Evolutionary conservation across 176 grass and related monocot species (phyloP).

Genomic region (Oropetium thomaeum): DNA sequence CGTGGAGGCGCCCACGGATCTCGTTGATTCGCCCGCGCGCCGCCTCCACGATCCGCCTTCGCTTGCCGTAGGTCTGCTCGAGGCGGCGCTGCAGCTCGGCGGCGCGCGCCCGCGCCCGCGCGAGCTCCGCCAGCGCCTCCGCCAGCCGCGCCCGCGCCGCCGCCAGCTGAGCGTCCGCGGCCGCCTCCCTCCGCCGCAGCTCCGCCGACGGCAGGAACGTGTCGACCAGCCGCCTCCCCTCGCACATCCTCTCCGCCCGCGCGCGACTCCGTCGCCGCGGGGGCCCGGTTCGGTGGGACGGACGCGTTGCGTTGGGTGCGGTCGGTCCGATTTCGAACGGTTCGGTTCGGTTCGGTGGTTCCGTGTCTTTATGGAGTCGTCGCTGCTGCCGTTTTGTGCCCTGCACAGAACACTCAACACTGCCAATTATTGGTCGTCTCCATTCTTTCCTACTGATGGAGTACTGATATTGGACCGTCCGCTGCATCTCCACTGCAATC

Average conservation of each 20-base stretch:
- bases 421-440: no score
- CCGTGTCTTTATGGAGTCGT: background rate
- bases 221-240: constrained; percentile 37
- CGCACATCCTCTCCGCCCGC: constrained; percentile 42
- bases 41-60: constrained; percentile 32
- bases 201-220: constrained; percentile 18
- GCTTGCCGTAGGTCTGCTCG: constrained; percentile 52
- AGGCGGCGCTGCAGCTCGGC: constrained; percentile 52
- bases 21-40: constrained; percentile 44
- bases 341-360: background rate
- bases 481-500: no score
- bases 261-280: background rate
- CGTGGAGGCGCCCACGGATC: constrained; percentile 21
- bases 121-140: constrained; percentile 51
- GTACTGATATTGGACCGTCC: no score
- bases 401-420: no score
- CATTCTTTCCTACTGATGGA: no score
- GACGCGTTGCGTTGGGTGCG: background rate
- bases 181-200: constrained; percentile 32
- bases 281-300: background rate
- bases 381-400: background rate
- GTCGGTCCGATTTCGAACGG: no score
- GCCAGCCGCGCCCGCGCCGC: constrained; percentile 49
- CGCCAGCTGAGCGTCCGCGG: constrained; percentile 49
- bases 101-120: constrained; percentile 49